phyloP scores from a whole-genome alignment of 495 filamentous ascomycete genomes.

The Neurospora sp. region DNA sequence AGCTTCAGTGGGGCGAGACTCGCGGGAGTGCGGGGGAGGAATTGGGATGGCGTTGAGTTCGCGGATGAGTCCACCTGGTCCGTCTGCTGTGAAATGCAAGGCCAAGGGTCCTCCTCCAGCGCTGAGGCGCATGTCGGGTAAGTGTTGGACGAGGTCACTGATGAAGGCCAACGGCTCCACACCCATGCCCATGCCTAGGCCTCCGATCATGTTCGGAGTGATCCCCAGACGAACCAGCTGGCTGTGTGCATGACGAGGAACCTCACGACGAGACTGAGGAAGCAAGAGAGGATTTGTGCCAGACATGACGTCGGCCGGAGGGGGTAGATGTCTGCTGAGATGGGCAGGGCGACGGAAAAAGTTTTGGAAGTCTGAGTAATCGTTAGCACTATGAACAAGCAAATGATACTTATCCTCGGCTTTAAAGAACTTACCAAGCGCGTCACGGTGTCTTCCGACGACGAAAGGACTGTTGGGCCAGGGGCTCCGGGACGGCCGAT shows the following conservation, averaged over 20 bases:
- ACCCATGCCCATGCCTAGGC: not conserved
- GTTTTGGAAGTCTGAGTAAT: slow-evolving; percentile 28
- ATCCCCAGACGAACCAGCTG: slow-evolving; percentile 28
- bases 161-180: slow-evolving; percentile 33
- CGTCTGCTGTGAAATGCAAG: slow-evolving; percentile 30
- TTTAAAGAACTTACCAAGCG: slow-evolving; percentile 13
- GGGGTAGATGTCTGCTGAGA: slow-evolving; percentile 9
- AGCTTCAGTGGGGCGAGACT: slow-evolving; percentile 24
- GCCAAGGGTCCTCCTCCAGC: slow-evolving; percentile 24
- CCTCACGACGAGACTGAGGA: slow-evolving; percentile 14
- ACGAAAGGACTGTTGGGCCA: slow-evolving; percentile 32
- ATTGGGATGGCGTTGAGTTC: slow-evolving; percentile 28
- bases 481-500: slow-evolving; percentile 15
- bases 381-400: slow-evolving; percentile 2
- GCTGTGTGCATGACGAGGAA: slow-evolving; percentile 16
- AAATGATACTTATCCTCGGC: not conserved
- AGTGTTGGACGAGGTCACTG: slow-evolving; percentile 27
- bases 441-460: slow-evolving; percentile 35
- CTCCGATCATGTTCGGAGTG: slow-evolving; percentile 12
- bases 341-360: slow-evolving; percentile 23
- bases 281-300: slow-evolving; percentile 59
- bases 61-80: slow-evolving; percentile 24
- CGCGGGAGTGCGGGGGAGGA: slow-evolving; percentile 13
- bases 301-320: slow-evolving; percentile 57
- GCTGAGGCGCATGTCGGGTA: slow-evolving; percentile 6